Evolutionary conservation across 2,329 filamentous ascomycete genomes (phyloP), one percentile per base, ranked within the genome.

Genomic region (Pseudocercospora cruenta): DNA sequence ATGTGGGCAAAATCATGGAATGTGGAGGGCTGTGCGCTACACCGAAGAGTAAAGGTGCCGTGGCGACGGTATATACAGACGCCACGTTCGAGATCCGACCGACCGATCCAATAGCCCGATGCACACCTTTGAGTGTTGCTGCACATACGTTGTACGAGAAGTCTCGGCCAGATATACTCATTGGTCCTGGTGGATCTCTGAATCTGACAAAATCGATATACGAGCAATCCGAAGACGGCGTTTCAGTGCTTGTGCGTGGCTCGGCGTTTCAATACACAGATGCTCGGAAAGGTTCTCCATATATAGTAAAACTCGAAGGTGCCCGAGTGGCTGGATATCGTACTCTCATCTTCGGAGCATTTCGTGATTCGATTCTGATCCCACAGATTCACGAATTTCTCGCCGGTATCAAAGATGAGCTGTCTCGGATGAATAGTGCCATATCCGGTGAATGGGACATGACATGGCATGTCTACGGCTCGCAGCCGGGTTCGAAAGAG

Each of bases 1-100:
- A 86, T 69, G 85, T 87, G 83, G 85, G 85, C 8, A 86, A 87
- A 75, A 83, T 86, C 9, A 78, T 86, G 74, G 85, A 86, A 69
- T 87, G 84, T 21, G 84, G 84, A 9, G 80, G 70, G 0, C 69
- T 78, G 0, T 86, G 84, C 68, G 80, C 83, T 0, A 72, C 75
- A 0, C 85, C 84, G 0, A 87, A 86, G 64, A 78, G 79, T 0
- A 73, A 59, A 26, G 62, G 58, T 33, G 62, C 62, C 4, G 47
- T 58, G 16, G 62, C 62, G 8, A 64, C 62, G 73, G 1, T 81
- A 78, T 6, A 81, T 79, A 3, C 70, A 80, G 0, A 80, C n/a
- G 58, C 16, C 81, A 0, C 82, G 79, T 87, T 87, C 62, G 83
- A 86, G 51, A 76, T 87, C 3, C 69, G 71, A 2, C 83, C 85